Conservation (phyloP, 129 eudicot species). For the Helianthus annuus region DNA sequence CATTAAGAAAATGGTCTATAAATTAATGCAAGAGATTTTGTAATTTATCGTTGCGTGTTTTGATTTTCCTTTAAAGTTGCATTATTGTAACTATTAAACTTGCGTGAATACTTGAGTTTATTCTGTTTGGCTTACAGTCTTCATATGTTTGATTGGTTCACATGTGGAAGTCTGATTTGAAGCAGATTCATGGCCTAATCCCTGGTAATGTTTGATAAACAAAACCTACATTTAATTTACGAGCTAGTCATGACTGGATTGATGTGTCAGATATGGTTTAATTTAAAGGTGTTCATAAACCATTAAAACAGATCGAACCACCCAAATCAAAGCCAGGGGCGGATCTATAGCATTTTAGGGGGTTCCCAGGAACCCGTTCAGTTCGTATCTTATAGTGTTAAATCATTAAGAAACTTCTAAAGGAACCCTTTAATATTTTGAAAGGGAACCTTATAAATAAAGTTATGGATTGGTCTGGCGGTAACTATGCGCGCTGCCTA, state of each 20-base stretch:
- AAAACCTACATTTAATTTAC: conserved; percentile 9
- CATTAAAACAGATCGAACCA: too few species aligned
- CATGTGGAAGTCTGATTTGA: conserved; percentile 87
- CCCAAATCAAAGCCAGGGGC: too few species aligned
- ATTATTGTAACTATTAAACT: not conserved
- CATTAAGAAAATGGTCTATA: too few species aligned
- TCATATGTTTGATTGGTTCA: conserved; percentile 37
- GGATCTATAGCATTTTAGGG: too few species aligned
- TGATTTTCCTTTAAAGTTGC: not conserved
- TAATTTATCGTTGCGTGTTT: not conserved
- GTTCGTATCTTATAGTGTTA: too few species aligned
- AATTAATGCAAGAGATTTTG: too few species aligned
- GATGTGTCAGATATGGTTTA: conserved; percentile 13
- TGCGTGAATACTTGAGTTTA: not conserved
- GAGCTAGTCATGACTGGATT: not conserved
- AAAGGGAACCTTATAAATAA: too few species aligned
- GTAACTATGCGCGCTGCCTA: too few species aligned
- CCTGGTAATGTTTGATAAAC: conserved; percentile 57
- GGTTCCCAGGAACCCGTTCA: too few species aligned
- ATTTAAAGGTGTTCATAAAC: not conserved
- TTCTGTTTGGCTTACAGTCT: conserved; percentile 38
- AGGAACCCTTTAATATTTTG: too few species aligned
- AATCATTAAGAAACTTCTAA: too few species aligned
- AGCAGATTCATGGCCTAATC: conserved; percentile 68
- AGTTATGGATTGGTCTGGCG: too few species aligned